Evolutionary conservation across 2,329 filamentous ascomycete genomes (phyloP).

Genomic region (Teratosphaeria pseudoeucalypti): DNA sequence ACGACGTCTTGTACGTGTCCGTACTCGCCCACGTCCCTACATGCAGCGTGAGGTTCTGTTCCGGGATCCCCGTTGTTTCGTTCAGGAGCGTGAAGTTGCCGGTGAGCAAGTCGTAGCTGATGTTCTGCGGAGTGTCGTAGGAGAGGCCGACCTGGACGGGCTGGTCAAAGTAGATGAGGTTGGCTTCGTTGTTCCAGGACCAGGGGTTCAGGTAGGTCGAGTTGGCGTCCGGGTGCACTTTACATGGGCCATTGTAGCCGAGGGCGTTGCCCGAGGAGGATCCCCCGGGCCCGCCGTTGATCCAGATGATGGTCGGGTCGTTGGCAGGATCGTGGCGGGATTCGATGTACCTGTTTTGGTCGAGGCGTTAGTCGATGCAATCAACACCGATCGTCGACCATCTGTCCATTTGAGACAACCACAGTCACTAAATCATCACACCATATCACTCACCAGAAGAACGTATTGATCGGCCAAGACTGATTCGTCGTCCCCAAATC

Average conservation of each 20-base stretch:
- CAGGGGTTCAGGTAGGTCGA: conserved; percentile 42
- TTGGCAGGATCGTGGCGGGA: conserved; percentile 44
- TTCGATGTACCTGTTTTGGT: conserved; percentile 50
- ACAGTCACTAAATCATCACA: not conserved
- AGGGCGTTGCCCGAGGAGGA: conserved; percentile 38
- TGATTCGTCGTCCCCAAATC: conserved; percentile 35
- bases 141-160: conserved; percentile 12
- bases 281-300: conserved; percentile 50
- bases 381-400: not conserved
- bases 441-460: conserved; percentile 32
- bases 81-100: conserved; percentile 4
- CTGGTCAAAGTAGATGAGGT: conserved; percentile 27
- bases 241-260: conserved; percentile 44
- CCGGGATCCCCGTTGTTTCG: conserved; percentile 47
- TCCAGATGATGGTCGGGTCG: conserved; percentile 49
- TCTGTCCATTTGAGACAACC: not conserved
- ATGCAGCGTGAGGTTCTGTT: conserved; percentile 43
- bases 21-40: conserved; percentile 43
- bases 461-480: conserved; percentile 1
- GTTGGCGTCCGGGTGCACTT: conserved; percentile 12
- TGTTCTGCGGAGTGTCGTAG: conserved; percentile 24
- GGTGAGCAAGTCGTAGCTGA: conserved; percentile 24
- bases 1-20: conserved; percentile 35
- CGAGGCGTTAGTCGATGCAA: not conserved
- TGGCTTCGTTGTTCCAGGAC: conserved; percentile 47